These are phyloP conservation scores for Alternaria dauci DNA, from an alignment of 2,329 filamentous ascomycete genomes.

Conservation along the genomic window DNA sequence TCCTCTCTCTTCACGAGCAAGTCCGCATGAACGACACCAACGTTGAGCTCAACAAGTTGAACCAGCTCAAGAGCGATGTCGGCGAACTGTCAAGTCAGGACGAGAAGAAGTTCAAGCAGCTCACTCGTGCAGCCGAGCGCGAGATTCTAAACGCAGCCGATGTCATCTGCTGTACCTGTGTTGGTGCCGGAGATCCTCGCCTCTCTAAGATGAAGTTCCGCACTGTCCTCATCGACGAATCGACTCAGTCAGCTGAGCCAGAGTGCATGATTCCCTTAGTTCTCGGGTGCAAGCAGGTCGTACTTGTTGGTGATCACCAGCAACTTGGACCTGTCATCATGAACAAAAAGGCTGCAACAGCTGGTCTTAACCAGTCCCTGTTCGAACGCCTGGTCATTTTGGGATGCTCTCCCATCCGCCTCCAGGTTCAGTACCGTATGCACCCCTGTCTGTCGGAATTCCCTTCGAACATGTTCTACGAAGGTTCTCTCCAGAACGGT, in stretches of 20 bases:
- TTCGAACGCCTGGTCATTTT: conserved; percentile 96
- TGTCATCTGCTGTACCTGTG: conserved; percentile 98
- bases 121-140: conserved; percentile 91
- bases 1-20: conserved; percentile 94
- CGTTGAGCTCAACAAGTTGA: conserved; percentile 88
- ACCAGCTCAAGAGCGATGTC: conserved; percentile 88
- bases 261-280: conserved; percentile 99
- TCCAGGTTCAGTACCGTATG: conserved; percentile 99
- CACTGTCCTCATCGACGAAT: conserved; percentile 97
- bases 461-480: conserved; percentile 99
- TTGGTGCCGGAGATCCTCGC: conserved; percentile 94
- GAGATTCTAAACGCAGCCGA: conserved; percentile 96
- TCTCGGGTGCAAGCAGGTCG: conserved; percentile 96
- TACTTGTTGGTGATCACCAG: conserved; percentile 98
- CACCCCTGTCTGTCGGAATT: conserved; percentile 97
- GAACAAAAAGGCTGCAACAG: conserved; percentile 99
- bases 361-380: conserved; percentile 95
- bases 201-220: conserved; percentile 98
- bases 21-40: conserved; percentile 98
- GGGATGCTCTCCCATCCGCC: conserved; percentile 86
- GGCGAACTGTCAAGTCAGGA: conserved; percentile 94
- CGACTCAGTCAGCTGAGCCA: conserved; percentile 95
- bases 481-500: conserved; percentile 95
- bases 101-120: conserved; percentile 97
- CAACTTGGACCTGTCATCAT: conserved; percentile 98